These are phyloP conservation scores for Hansenula sp. DNA, from an alignment of 1,139 yeast species.

Conservation along the genomic window DNA sequence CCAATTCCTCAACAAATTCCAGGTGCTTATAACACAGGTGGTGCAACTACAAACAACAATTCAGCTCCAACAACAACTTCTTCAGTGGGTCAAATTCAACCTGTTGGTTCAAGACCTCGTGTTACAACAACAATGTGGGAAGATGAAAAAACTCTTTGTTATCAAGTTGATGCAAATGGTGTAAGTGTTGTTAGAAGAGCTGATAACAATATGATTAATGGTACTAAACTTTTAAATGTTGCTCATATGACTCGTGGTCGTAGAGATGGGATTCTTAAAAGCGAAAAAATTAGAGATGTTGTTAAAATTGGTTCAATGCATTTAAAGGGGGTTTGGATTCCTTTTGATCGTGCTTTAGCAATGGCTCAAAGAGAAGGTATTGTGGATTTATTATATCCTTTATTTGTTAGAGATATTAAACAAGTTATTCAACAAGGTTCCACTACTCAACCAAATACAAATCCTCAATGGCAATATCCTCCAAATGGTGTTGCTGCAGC, in stretches of 20 bases:
- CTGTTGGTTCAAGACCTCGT: slow-evolving; percentile 68
- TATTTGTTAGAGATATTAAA: slow-evolving; percentile 84
- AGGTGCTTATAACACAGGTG: slow-evolving; percentile 10
- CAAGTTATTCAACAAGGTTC: slow-evolving; percentile 46
- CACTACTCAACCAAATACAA: slow-evolving; percentile 24
- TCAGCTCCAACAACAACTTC: slow-evolving; percentile 15
- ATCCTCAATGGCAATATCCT: slow-evolving; percentile 11
- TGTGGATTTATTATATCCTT: slow-evolving; percentile 79
- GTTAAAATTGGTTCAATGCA: slow-evolving; percentile 98
- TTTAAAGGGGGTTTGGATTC: slow-evolving; percentile 96
- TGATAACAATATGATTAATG: slow-evolving; percentile 89
- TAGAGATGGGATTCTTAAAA: slow-evolving; percentile 88
- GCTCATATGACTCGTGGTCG: slow-evolving; percentile 96
- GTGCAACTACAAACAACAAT: slow-evolving; percentile 16
- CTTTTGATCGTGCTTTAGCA: slow-evolving; percentile 86
- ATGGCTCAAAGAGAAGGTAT: slow-evolving; percentile 91
- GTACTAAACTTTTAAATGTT: slow-evolving; percentile 86
- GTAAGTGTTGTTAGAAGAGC: slow-evolving; percentile 91
- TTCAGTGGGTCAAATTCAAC: slow-evolving; percentile 47
- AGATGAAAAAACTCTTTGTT: slow-evolving; percentile 90
- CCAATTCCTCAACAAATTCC: slow-evolving; percentile 8
- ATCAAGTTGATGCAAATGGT: slow-evolving; percentile 92
- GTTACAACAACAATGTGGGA: slow-evolving; percentile 98
- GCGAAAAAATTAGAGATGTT: slow-evolving; percentile 85
- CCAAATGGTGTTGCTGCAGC: slow-evolving; percentile 2